Evolutionary conservation across 2,329 filamentous ascomycete genomes (phyloP).

Genomic region (Nannizziopsis arthrosporioides): DNA sequence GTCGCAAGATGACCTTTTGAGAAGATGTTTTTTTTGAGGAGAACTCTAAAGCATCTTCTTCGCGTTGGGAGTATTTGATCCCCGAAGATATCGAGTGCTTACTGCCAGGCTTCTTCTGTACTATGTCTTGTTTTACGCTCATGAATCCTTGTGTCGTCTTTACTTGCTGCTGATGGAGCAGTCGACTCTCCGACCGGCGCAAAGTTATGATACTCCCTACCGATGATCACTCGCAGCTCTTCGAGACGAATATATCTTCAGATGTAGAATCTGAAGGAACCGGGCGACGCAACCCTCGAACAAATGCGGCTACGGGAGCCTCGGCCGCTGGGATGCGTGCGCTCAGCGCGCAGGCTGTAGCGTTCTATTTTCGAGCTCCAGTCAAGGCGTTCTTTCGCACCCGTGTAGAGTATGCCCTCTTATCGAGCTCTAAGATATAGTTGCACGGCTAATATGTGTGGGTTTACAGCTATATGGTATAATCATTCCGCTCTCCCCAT

Average conservation of each 20-base stretch:
- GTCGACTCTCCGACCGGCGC: conserved; percentile 3
- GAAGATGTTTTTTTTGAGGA: no score
- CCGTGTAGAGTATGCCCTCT: conserved; percentile 59
- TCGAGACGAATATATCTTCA: conserved; percentile 5
- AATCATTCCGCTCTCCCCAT: background rate
- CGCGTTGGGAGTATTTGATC: no score
- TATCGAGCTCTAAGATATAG: background rate
- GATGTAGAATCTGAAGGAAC: conserved; percentile 18
- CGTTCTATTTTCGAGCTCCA: conserved; percentile 84
- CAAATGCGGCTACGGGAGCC: conserved; percentile 57
- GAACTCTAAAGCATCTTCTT: no score
- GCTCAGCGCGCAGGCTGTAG: conserved; percentile 67
- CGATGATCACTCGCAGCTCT: conserved; percentile 9
- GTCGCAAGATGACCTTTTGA: no score
- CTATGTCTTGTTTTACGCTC: background rate
- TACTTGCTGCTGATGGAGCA: conserved; percentile 16
- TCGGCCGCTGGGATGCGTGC: conserved; percentile 77
- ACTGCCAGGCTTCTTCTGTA: background rate
- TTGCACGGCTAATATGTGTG: conserved; percentile 13
- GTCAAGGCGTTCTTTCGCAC: conserved; percentile 89
- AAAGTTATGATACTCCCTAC: conserved; percentile 13
- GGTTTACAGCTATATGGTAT: conserved; percentile 41
- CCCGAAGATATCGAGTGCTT: no score
- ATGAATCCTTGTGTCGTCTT: background rate
- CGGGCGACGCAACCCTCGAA: conserved; percentile 38